Percentiles rank a stretch among this genome's conserved stretches.
phyloP scores from a whole-genome alignment of 2,329 filamentous ascomycete species.

The Pleomassaria siparia region DNA sequence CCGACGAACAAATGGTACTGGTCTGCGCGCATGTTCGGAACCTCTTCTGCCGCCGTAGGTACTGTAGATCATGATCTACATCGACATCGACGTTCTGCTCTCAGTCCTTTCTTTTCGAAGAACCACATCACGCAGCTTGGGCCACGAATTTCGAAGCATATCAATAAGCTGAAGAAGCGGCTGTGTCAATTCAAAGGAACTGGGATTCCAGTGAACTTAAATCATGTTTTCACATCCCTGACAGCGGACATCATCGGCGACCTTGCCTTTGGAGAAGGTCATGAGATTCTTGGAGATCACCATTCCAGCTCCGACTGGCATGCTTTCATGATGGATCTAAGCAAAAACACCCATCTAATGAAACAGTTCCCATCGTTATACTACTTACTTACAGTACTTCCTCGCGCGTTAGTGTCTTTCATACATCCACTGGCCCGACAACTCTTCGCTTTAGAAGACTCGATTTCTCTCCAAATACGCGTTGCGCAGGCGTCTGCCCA shows the following conservation, averaged over 20 bases:
- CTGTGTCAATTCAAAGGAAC: slow-evolving; percentile 9
- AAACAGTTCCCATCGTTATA: no score
- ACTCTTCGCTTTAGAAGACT: no score
- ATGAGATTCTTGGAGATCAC: neutral
- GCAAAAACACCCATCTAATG: no score
- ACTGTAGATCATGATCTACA: slow-evolving; percentile 34
- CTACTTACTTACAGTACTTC: no score
- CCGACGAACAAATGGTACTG: slow-evolving; percentile 13
- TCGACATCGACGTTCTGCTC: slow-evolving; percentile 29
- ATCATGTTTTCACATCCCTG: slow-evolving; percentile 11
- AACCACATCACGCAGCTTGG: slow-evolving; percentile 7
- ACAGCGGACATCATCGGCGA: slow-evolving; percentile 18
- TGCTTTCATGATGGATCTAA: neutral
- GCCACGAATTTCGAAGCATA: slow-evolving; percentile 7
- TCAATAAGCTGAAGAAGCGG: slow-evolving; percentile 7
- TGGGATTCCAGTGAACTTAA: slow-evolving; percentile 9
- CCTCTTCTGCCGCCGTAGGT: slow-evolving; percentile 9
- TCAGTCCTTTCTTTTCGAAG: slow-evolving; percentile 41
- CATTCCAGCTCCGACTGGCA: slow-evolving; percentile 9
- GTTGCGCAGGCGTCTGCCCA: no score
- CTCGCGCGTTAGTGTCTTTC: no score
- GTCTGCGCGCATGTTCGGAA: slow-evolving; percentile 9
- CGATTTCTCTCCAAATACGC: no score
- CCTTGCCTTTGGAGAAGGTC: slow-evolving; percentile 9
- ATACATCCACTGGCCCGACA: no score